These are phyloP conservation scores for Hypoxylon fragiforme DNA, from an alignment of 495 filamentous ascomycete species.

Conservation along the genomic window DNA sequence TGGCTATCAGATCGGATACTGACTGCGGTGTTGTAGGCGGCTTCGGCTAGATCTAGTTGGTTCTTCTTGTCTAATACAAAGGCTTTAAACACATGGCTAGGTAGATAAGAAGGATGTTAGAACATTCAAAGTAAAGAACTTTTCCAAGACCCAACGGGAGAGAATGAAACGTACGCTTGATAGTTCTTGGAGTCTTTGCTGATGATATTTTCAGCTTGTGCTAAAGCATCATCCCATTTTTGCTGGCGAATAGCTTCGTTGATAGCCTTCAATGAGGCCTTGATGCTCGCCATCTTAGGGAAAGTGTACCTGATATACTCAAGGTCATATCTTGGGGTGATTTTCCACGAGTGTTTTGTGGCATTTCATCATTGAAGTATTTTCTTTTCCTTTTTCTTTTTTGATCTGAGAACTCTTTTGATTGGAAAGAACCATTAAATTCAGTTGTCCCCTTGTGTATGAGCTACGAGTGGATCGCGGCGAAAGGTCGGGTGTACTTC, in stretches of 20 bases:
- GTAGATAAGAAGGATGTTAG: conserved; percentile 12
- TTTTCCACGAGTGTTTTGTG: too few species aligned
- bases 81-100: conserved; percentile 78
- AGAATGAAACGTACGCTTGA: conserved; percentile 60
- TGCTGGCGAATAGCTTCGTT: conserved; percentile 76
- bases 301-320: conserved; percentile 1
- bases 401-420: too few species aligned
- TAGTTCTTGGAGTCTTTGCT: conserved; percentile 77
- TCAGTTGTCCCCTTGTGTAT: too few species aligned
- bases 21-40: conserved; percentile 76
- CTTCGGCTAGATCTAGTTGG: conserved; percentile 69
- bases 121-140: conserved; percentile 3
- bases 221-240: conserved; percentile 73
- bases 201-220: conserved; percentile 67
- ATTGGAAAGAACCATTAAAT: too few species aligned
- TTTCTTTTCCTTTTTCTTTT: too few species aligned
- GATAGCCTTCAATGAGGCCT: conserved; percentile 81
- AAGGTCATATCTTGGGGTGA: conserved; percentile 22
- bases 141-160: too few species aligned
- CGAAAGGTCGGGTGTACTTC: conserved; percentile 10
- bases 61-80: conserved; percentile 77
- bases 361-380: conserved; percentile 29
- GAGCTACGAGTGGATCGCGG: conserved; percentile 3
- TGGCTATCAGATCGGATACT: conserved; percentile 58
- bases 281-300: conserved; percentile 58